phyloP scores from a whole-genome alignment of 768 basidiomycete genomes.

The Pisolithus tinctorius region DNA sequence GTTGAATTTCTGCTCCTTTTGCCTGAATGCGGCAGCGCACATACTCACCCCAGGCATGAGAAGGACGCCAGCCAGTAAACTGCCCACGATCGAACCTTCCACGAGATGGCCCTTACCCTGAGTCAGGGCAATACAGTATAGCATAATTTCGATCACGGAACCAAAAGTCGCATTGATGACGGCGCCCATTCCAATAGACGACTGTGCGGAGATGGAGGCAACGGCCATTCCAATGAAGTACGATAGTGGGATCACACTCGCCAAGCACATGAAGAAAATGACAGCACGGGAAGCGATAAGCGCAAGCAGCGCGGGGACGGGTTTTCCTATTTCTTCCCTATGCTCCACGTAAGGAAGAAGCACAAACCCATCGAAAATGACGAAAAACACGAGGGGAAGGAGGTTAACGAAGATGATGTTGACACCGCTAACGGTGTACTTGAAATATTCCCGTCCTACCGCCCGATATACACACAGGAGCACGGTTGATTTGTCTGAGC shows the following conservation, averaged over 20 bases:
- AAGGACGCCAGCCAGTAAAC: slow-evolving; percentile 89
- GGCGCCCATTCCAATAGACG: slow-evolving; percentile 98
- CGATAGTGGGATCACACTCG: slow-evolving; percentile 91
- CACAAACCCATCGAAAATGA: slow-evolving; percentile 88
- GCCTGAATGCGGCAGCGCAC: slow-evolving; percentile 80
- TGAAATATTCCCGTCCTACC: slow-evolving; percentile 88
- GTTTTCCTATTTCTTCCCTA: slow-evolving; percentile 45
- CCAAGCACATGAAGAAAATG: slow-evolving; percentile 79
- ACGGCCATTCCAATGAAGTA: slow-evolving; percentile 99
- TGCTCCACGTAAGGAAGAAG: slow-evolving; percentile 65
- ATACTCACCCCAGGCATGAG: slow-evolving; percentile 97
- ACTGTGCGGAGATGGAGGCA: slow-evolving; percentile 97
- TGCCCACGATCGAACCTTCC: slow-evolving; percentile 95
- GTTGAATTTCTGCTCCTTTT: slow-evolving; percentile 97
- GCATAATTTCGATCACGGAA: slow-evolving; percentile 94
- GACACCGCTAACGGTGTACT: slow-evolving; percentile 97
- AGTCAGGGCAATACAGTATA: slow-evolving; percentile 86
- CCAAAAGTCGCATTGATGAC: slow-evolving; percentile 99
- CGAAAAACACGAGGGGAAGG: slow-evolving; percentile 88
- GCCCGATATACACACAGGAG: slow-evolving; percentile 94
- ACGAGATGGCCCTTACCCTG: slow-evolving; percentile 90
- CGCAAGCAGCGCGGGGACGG: slow-evolving; percentile 58
- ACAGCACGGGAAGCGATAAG: slow-evolving; percentile 66
- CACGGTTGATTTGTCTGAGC: slow-evolving; percentile 78
- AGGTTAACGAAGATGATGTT: slow-evolving; percentile 98